phyloP scores from a whole-genome alignment of 306 rosid genomes.

The Luffa aegyptiaca region DNA sequence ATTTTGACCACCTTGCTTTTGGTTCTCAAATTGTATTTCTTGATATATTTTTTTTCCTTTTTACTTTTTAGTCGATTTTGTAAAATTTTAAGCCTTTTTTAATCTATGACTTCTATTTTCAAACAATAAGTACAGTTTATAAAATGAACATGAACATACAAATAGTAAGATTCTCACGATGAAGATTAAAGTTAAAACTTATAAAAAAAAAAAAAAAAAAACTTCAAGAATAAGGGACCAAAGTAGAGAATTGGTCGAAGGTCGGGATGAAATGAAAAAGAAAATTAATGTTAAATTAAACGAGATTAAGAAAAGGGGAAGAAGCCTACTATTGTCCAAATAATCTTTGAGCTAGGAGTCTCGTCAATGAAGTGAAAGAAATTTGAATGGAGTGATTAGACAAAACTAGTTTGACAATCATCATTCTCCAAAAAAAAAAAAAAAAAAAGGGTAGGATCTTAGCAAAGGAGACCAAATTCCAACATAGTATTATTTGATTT shows the following conservation, averaged over 20 bases:
- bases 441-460: background rate
- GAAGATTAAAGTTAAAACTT: too few species aligned
- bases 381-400: background rate
- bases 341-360: background rate
- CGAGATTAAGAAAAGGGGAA: background rate
- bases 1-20: background rate
- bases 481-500: conserved; percentile 2
- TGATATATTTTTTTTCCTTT: too few species aligned
- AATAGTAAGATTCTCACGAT: too few species aligned
- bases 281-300: background rate
- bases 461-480: background rate
- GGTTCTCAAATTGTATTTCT: too few species aligned
- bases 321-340: background rate
- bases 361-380: background rate
- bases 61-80: background rate
- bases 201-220: background rate
- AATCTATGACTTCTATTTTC: too few species aligned
- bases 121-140: too few species aligned
- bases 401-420: background rate
- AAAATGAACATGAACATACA: too few species aligned
- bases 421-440: background rate
- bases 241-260: background rate
- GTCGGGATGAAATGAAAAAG: background rate
- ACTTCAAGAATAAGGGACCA: too few species aligned
- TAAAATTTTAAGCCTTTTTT: background rate